These are phyloP conservation scores for Rhizopogon salebrosus DNA, from an alignment of 768 basidiomycete genomes.

Conservation along the genomic window DNA sequence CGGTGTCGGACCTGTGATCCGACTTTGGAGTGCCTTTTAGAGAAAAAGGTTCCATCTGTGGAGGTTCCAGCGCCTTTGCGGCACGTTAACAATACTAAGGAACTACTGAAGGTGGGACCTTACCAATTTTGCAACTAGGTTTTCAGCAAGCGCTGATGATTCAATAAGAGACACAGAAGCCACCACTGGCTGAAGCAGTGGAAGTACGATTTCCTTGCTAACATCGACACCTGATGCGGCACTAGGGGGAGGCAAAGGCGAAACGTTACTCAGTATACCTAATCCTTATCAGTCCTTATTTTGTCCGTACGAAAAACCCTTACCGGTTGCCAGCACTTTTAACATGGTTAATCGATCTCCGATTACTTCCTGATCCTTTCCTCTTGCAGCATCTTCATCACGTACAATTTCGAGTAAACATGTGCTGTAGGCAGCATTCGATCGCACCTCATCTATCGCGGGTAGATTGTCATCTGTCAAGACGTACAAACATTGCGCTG, in stretches of 20 bases:
- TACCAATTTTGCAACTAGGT: conserved; percentile 50
- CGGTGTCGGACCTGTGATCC: conserved; percentile 68
- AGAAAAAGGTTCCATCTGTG: conserved; percentile 48
- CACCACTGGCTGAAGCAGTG: conserved; percentile 63
- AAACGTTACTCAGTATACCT: conserved; percentile 77
- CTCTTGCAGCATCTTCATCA: conserved; percentile 24
- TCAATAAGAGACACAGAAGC: conserved; percentile 53
- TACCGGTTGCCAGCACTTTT: conserved; percentile 70
- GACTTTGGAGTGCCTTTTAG: conserved; percentile 64
- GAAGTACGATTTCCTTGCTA: conserved; percentile 67
- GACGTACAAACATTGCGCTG: conserved; percentile 91
- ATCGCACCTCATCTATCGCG: conserved; percentile 59
- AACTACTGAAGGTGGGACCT: conserved; percentile 6
- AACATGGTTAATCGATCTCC: conserved; percentile 50
- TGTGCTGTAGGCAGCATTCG: conserved; percentile 54
- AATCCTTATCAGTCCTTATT: not conserved
- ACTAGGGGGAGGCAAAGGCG: conserved; percentile 69
- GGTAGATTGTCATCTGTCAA: conserved; percentile 88
- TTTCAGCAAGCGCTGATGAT: conserved; percentile 42
- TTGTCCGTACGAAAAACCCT: conserved; percentile 8
- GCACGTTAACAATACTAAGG: conserved; percentile 1
- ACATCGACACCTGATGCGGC: conserved; percentile 58
- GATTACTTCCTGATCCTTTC: conserved; percentile 35
- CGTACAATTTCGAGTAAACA: conserved; percentile 63
- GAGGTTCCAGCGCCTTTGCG: conserved; percentile 42